Evolutionary conservation across 2,329 filamentous ascomycete species (phyloP).

Genomic region (Colletotrichum paranaense): DNA sequence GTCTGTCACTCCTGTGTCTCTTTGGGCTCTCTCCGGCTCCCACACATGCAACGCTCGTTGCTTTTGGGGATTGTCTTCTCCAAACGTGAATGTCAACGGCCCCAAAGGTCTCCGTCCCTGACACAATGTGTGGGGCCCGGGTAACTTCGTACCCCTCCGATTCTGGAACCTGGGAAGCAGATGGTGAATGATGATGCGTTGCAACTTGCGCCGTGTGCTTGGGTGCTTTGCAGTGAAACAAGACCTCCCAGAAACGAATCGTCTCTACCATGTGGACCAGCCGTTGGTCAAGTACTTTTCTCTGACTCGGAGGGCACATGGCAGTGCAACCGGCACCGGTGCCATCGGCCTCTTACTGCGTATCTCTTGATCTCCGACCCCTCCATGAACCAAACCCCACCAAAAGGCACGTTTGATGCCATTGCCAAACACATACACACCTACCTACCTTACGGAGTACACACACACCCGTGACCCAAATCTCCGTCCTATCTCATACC

Average conservation of each 20-base stretch:
- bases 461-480: neutral
- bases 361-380: neutral
- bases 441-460: neutral
- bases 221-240: conserved; percentile 33
- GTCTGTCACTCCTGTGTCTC: conserved; percentile 3
- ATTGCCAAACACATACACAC: neutral
- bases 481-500: conserved; percentile 32
- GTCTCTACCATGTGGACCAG: conserved; percentile 25
- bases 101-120: neutral
- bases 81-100: neutral
- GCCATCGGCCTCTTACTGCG: conserved; percentile 3
- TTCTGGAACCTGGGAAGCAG: conserved; percentile 18
- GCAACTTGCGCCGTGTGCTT: conserved; percentile 24
- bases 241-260: conserved; percentile 14
- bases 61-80: neutral
- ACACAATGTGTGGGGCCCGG: conserved; percentile 15
- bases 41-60: neutral
- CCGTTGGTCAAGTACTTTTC: conserved; percentile 33
- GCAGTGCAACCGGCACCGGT: conserved; percentile 21
- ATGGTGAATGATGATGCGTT: conserved; percentile 2
- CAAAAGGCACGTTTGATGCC: conserved; percentile 30
- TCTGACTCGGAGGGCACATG: conserved; percentile 31
- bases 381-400: conserved; percentile 10
- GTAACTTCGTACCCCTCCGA: neutral
- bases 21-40: neutral